Conservation (phyloP, 177 flowering plant species). For the Vitis hybrid region DNA sequence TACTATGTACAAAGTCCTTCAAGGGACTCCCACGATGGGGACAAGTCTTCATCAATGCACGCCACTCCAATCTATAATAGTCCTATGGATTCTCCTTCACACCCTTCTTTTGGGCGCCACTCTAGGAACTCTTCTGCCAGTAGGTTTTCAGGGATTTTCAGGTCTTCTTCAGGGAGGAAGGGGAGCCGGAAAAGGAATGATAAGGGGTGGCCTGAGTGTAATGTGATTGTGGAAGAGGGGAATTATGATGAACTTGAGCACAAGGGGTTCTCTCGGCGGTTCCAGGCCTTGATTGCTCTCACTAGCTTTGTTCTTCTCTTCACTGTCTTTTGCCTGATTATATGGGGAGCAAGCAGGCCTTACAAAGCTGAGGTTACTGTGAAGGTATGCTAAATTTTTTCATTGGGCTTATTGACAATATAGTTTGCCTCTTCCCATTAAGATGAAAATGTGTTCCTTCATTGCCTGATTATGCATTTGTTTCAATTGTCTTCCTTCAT, state of each 20-base stretch:
- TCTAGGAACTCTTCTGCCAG: slow-evolving; percentile 90
- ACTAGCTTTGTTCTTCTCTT: slow-evolving; percentile 62
- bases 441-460: no score
- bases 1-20: slow-evolving; percentile 97
- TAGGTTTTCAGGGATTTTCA: slow-evolving; percentile 80
- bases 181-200: slow-evolving; percentile 66
- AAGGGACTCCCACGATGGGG: slow-evolving; percentile 91
- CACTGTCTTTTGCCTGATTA: slow-evolving; percentile 74
- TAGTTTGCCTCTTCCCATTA: no score
- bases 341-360: slow-evolving; percentile 91
- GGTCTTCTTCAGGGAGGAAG: slow-evolving; percentile 80
- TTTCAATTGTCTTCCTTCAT: background rate
- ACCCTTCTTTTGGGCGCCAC: slow-evolving; percentile 84
- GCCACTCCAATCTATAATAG: slow-evolving; percentile 73
- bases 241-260: slow-evolving; percentile 67
- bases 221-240: slow-evolving; percentile 89
- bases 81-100: slow-evolving; percentile 96
- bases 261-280: slow-evolving; percentile 47
- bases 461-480: background rate
- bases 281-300: slow-evolving; percentile 62
- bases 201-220: slow-evolving; percentile 96
- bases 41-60: slow-evolving; percentile 89
- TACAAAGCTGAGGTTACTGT: slow-evolving; percentile 63
- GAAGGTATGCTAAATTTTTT: slow-evolving; percentile 45
- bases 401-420: background rate